Evolutionary conservation across 805 yeast genomes (phyloP), one percentile per base, ranked within the genome.

Genomic region (Teunomyces lycoperdinae): DNA sequence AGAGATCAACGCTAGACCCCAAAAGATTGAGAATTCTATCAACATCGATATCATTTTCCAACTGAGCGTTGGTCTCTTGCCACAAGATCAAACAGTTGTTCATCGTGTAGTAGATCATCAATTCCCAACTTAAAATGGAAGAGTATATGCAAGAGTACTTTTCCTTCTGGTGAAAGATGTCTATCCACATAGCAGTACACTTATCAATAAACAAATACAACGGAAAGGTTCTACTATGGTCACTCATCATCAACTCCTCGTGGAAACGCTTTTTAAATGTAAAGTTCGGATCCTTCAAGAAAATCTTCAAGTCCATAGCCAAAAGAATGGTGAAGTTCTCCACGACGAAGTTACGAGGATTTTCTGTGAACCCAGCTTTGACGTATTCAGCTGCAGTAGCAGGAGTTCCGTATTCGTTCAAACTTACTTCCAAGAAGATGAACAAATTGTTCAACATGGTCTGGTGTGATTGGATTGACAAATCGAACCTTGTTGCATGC

Each of bases 191-290:
- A 10, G 63, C 59, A 4, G 74, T 69, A 31, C 65, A 61, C 52
- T 61, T 61, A 28, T 61, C 51, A 26, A 72, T 70, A 50, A 72
- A 72, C 45, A 61, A 55, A 50, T 64, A 71, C 26, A 84, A 59
- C 0, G 87, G 85, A 58, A 81, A 79, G 6, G 76, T 68, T 42
- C 74, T 67, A 28, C 68, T 64, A 46, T 72, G 73, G 47, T 77
- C 74, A 42, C 82, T 79, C 73, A 85, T 83, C 66, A 85, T 70
- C 42, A 82, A 67, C 54, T 84, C 88, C 58, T 85, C 89, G 46
- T 78, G 80, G 58, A 76, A 82, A 28, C 74, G 65, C 63, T 84
- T 84, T 51, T 78, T 81, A 66, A 85, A 85, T 0, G 83, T 68
- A 58, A 80, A 72, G 58, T 81, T 81, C 13, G 83, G 73, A 53